Evolutionary conservation across 345 rosid genomes (phyloP).

Genomic region (Ceriops zippeliana): DNA sequence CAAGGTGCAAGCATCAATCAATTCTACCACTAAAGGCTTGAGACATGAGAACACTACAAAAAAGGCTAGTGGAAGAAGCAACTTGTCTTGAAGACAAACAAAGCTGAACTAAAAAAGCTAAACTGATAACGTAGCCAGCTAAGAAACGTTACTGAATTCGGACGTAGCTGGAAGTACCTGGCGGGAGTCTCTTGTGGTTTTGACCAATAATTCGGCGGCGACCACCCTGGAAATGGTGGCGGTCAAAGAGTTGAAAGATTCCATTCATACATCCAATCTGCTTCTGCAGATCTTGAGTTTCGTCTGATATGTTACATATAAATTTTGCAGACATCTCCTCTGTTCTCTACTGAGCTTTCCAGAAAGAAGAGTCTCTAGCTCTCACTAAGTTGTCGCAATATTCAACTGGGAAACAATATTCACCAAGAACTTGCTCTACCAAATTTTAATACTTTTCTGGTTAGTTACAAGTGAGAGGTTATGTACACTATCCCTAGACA

Average conservation of each 20-base stretch:
- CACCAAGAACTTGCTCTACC: too few relatives aligned
- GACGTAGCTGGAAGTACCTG: constrained; percentile 37
- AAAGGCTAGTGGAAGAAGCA: not conserved
- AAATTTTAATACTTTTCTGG: not conserved
- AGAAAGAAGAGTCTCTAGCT: not conserved
- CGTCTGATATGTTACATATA: constrained; percentile 58
- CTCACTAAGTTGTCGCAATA: too few relatives aligned
- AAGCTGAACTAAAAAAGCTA: not conserved
- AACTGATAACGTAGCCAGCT: not conserved
- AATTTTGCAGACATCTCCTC: constrained; percentile 65
- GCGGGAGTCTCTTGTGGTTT: constrained; percentile 43
- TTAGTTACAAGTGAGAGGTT: not conserved
- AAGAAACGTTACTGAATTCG: too few relatives aligned
- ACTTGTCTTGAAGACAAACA: not conserved
- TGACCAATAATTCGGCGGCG: constrained; percentile 39
- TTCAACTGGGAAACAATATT: too few relatives aligned
- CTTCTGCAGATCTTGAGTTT: constrained; percentile 63
- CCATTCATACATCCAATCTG: constrained; percentile 92
- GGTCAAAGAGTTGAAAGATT: constrained; percentile 72
- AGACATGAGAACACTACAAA: not conserved
- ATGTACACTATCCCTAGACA: not conserved
- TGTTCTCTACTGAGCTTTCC: constrained; percentile 8
- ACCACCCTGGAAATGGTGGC: constrained; percentile 48
- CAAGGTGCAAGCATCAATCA: too few relatives aligned
- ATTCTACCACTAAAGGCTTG: too few relatives aligned